Evolutionary conservation across 2,329 filamentous ascomycete genomes (phyloP).

Genomic region (Colletotrichum tamarilloi): DNA sequence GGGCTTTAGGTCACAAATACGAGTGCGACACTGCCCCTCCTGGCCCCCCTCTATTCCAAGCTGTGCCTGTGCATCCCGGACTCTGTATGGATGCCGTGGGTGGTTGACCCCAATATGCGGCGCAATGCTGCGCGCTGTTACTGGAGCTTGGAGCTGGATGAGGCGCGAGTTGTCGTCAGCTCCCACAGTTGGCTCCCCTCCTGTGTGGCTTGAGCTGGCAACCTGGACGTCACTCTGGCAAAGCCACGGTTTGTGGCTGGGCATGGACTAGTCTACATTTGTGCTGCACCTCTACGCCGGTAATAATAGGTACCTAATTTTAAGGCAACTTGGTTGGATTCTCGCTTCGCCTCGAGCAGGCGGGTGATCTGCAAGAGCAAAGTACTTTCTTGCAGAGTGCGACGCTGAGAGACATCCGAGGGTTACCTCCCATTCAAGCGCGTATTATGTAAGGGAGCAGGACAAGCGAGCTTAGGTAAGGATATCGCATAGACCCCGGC

Average conservation of each 20-base stretch:
- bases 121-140: constrained; percentile 11
- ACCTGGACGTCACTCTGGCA: background rate
- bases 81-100: background rate
- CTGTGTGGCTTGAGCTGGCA: background rate
- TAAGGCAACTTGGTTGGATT: too few relatives aligned
- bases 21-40: constrained; percentile 28
- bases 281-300: too few relatives aligned
- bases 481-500: background rate
- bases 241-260: background rate
- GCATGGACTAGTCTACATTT: background rate
- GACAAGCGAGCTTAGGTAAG: background rate
- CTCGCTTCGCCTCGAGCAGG: constrained; percentile 4
- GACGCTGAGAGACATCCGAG: background rate
- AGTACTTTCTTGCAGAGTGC: background rate
- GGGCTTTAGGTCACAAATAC: background rate
- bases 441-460: background rate
- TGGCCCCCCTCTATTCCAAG: background rate
- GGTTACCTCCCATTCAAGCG: background rate
- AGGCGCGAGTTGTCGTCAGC: constrained; percentile 33
- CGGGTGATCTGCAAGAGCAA: constrained; percentile 5
- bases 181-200: background rate
- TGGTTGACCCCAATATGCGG: background rate
- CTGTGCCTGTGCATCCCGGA: background rate
- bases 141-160: constrained; percentile 20
- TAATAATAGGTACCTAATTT: too few relatives aligned